Percentiles rank a stretch among this genome's conserved stretches.
Evolutionary conservation across 768 basidiomycete genomes (phyloP).

Genomic region (Epithele typhae): DNA sequence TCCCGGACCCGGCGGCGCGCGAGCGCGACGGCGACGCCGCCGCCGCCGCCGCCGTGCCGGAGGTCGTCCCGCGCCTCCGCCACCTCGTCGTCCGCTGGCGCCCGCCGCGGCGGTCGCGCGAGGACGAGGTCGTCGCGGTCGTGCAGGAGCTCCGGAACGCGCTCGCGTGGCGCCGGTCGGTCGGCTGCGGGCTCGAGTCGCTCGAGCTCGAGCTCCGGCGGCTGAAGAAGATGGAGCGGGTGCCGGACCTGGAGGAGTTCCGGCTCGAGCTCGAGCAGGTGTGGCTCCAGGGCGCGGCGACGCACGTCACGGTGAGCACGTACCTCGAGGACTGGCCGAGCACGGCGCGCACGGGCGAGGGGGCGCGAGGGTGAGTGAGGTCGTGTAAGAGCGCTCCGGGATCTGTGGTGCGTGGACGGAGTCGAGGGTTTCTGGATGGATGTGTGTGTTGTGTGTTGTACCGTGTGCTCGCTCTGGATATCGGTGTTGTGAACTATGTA

Average conservation of each 20-base stretch:
- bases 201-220: background rate
- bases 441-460: no score
- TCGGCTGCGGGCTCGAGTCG: background rate
- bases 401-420: no score
- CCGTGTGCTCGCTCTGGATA: no score
- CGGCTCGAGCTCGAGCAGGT: background rate
- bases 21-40: background rate
- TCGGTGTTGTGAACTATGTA: no score
- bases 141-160: background rate
- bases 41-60: background rate
- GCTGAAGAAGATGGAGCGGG: background rate
- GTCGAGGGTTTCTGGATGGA: no score
- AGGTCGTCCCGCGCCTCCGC: background rate
- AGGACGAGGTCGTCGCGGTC: background rate
- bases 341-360: no score
- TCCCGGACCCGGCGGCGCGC: no score
- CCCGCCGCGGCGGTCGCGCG: background rate
- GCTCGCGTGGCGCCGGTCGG: background rate
- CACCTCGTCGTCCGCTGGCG: constrained; percentile 3
- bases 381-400: no score
- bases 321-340: background rate
- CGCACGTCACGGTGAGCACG: background rate
- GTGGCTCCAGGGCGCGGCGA: background rate
- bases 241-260: background rate
- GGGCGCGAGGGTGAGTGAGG: no score